Evolutionary conservation across 768 basidiomycete species (phyloP).

Genomic region (Pleurotus pulmonarius): DNA sequence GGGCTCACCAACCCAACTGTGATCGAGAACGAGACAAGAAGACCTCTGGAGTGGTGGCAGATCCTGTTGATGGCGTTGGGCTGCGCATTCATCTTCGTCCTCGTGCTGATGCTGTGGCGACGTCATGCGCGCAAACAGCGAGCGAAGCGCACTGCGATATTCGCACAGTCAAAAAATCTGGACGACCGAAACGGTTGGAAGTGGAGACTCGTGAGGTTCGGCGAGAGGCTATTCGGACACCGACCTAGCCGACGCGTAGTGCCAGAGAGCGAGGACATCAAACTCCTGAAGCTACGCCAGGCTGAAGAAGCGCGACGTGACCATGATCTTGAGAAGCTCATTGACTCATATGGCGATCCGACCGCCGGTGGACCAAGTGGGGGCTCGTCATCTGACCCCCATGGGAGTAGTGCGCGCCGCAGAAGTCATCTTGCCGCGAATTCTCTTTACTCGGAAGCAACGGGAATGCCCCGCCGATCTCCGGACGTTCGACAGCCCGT

Average conservation of each 20-base stretch:
- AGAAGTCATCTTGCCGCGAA: constrained; percentile 33
- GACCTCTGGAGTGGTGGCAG: constrained; percentile 72
- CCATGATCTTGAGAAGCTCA: constrained; percentile 48
- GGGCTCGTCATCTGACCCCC: constrained; percentile 40
- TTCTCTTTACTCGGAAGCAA: constrained; percentile 68
- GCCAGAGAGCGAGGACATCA: constrained; percentile 40
- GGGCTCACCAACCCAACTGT: constrained; percentile 53
- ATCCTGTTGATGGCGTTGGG: constrained; percentile 82
- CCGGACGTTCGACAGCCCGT: constrained; percentile 78
- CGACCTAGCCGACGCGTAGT: constrained; percentile 13
- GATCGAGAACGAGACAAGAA: constrained; percentile 21
- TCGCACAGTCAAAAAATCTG: constrained; percentile 58
- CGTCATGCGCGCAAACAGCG: constrained; percentile 66
- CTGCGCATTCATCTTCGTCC: constrained; percentile 72
- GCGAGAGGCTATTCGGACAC: constrained; percentile 57
- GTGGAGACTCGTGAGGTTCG: constrained; percentile 49
- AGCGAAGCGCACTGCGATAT: constrained; percentile 60
- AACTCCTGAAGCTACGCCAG: constrained; percentile 45
- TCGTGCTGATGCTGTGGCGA: constrained; percentile 66
- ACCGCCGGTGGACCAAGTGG: constrained; percentile 30
- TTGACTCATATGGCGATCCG: constrained; percentile 46
- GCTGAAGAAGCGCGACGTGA: constrained; percentile 48
- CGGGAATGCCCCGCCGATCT: constrained; percentile 53
- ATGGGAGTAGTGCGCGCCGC: constrained; percentile 24
- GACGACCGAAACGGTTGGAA: constrained; percentile 50